Evolutionary conservation across 202 grass and related monocot genomes (phyloP).

Genomic region (Setaria italica): DNA sequence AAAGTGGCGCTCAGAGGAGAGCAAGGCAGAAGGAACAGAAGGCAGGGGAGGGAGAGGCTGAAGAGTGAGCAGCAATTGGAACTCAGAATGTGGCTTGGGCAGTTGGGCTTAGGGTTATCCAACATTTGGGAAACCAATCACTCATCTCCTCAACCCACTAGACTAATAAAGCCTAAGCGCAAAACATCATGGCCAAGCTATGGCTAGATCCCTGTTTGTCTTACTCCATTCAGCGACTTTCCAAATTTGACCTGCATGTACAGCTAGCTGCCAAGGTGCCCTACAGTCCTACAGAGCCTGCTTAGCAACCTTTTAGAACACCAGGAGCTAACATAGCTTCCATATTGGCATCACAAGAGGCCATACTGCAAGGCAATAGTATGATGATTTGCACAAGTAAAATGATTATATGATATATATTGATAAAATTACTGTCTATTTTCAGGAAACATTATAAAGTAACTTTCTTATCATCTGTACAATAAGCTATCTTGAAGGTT

Average conservation of each 20-base stretch:
- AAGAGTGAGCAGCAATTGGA: background rate
- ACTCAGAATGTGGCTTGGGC: background rate
- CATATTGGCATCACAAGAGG: slow-evolving; percentile 11
- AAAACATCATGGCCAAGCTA: background rate
- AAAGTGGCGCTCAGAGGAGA: background rate
- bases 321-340: background rate
- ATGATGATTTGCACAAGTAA: background rate
- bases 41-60: background rate
- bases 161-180: background rate
- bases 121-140: background rate
- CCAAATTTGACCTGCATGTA: background rate
- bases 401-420: too few species aligned
- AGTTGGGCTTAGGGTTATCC: background rate
- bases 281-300: background rate
- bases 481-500: background rate
- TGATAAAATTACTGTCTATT: too few species aligned
- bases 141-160: background rate
- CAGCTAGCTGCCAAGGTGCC: background rate
- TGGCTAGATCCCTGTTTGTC: background rate
- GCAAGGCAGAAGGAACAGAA: background rate
- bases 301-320: slow-evolving; percentile 4
- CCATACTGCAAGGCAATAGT: too few species aligned
- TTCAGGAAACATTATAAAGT: slow-evolving; percentile 3
- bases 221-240: background rate
- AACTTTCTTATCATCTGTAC: slow-evolving; percentile 27